These are phyloP conservation scores for Coelastrella sp. DNA, from an alignment of 139 green algal species.

Conservation along the genomic window DNA sequence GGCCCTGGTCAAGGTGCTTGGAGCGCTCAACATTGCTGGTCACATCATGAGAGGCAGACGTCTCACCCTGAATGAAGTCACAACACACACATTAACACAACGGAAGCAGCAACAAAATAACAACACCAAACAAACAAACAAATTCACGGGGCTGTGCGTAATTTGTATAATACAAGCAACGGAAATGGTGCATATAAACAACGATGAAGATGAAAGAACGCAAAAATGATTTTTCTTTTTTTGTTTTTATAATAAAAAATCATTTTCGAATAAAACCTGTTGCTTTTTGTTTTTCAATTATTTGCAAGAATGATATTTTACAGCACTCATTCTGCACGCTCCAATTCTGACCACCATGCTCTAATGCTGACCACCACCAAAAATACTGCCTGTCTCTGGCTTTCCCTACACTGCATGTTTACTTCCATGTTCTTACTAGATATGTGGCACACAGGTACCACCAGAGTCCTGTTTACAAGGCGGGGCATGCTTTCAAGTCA, in stretches of 20 bases:
- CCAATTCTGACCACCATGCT: no score
- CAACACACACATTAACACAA: not conserved
- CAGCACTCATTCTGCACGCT: no score
- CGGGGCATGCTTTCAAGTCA: not conserved
- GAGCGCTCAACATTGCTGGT: slow-evolving; percentile 61
- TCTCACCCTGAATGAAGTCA: slow-evolving; percentile 37
- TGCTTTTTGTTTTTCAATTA: no score
- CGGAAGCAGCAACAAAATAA: slow-evolving; percentile 30
- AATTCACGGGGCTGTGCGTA: slow-evolving; percentile 69
- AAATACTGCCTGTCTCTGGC: no score
- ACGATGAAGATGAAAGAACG: slow-evolving; percentile 4
- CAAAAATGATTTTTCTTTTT: no score
- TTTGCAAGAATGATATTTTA: no score
- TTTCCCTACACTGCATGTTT: no score
- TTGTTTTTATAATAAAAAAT: no score
- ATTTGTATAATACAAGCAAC: slow-evolving; percentile 71
- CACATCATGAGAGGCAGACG: slow-evolving; percentile 47
- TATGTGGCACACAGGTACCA: no score
- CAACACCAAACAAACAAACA: slow-evolving; percentile 69
- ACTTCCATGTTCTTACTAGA: no score
- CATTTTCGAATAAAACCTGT: no score
- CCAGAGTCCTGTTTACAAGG: not conserved
- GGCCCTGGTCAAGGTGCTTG: slow-evolving; percentile 48
- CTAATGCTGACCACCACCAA: no score
- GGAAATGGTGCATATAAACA: slow-evolving; percentile 46